Percentiles rank a stretch among this genome's conserved stretches.
Conservation (phyloP, 139 green algal species). For the Chlamydomonas sphaeroides region DNA sequence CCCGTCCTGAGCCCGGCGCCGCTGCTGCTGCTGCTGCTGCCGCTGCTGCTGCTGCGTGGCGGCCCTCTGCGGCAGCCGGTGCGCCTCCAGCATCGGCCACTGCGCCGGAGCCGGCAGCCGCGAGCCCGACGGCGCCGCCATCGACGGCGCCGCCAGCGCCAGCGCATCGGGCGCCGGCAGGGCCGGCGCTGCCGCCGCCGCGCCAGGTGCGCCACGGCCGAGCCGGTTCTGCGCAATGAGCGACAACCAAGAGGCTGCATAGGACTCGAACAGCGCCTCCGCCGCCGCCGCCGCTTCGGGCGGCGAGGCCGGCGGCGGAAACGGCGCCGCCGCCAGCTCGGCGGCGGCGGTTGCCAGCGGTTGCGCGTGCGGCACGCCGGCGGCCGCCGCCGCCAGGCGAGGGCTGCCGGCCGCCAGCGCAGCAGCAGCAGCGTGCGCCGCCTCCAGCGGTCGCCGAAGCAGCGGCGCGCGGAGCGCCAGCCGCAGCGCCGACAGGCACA, state of each 20-base stretch:
- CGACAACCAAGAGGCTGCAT: constrained; percentile 51
- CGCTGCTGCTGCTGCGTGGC: not conserved
- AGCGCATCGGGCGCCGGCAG: constrained; percentile 16
- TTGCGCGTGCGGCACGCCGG: not conserved
- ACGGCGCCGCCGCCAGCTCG: not conserved
- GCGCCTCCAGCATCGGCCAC: constrained; percentile 42
- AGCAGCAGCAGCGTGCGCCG: constrained; percentile 21
- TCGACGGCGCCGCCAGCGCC: not conserved
- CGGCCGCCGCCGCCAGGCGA: constrained; percentile 5
- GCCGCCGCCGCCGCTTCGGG: constrained; percentile 7
- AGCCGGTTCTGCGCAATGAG: constrained; percentile 25
- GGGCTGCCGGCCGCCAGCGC: not conserved
- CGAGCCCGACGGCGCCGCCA: constrained; percentile 23
- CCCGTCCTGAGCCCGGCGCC: not conserved
- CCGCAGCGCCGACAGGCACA: constrained; percentile 41
- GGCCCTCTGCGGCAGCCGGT: constrained; percentile 3
- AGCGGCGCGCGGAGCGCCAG: constrained; percentile 21
- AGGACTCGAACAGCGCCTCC: constrained; percentile 42
- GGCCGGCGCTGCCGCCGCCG: not conserved
- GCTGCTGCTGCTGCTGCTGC: not conserved
- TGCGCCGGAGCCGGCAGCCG: constrained; percentile 29
- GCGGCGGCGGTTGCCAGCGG: not conserved
- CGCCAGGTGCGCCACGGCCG: not conserved
- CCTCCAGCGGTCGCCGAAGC: constrained; percentile 17
- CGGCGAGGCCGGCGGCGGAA: constrained; percentile 10